These are phyloP conservation scores for Ganoderma meredithae DNA, from an alignment of 1,284 basidiomycete species.

Conservation along the genomic window DNA sequence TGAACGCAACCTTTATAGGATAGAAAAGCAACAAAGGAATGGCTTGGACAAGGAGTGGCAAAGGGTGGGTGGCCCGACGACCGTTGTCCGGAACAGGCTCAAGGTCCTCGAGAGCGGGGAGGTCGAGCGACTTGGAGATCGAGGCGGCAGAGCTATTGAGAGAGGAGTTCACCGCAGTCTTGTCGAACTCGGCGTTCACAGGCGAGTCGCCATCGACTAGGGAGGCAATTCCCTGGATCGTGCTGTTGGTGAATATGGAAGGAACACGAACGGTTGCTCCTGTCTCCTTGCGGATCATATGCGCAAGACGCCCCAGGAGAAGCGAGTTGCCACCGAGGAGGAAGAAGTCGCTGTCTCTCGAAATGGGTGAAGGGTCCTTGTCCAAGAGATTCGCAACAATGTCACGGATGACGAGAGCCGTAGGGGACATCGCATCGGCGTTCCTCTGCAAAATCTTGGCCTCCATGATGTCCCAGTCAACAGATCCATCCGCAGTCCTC, in stretches of 20 bases:
- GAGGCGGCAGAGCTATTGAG: slow-evolving; percentile 22
- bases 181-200: slow-evolving; percentile 21
- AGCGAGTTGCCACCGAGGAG: slow-evolving; percentile 55
- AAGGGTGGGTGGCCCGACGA: slow-evolving; percentile 47
- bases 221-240: slow-evolving; percentile 49
- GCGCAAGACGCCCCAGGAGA: slow-evolving; percentile 51
- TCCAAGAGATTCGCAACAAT: slow-evolving; percentile 50
- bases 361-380: slow-evolving; percentile 46
- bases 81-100: slow-evolving; percentile 30
- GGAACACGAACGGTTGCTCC: slow-evolving; percentile 48
- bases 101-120: slow-evolving; percentile 23
- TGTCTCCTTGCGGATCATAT: slow-evolving; percentile 49
- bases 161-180: slow-evolving; percentile 28
- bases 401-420: slow-evolving; percentile 47
- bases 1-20: slow-evolving; percentile 50
- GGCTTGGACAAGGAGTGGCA: slow-evolving; percentile 49
- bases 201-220: slow-evolving; percentile 42
- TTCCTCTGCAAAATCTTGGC: slow-evolving; percentile 38
- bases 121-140: slow-evolving; percentile 21
- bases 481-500: slow-evolving; percentile 32
- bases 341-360: slow-evolving; percentile 51
- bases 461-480: slow-evolving; percentile 49
- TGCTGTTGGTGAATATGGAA: slow-evolving; percentile 50
- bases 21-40: slow-evolving; percentile 52
- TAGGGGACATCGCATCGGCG: slow-evolving; percentile 43